phyloP scores from a whole-genome alignment of 768 basidiomycete genomes.

The Strobilomyces dryophilus region DNA sequence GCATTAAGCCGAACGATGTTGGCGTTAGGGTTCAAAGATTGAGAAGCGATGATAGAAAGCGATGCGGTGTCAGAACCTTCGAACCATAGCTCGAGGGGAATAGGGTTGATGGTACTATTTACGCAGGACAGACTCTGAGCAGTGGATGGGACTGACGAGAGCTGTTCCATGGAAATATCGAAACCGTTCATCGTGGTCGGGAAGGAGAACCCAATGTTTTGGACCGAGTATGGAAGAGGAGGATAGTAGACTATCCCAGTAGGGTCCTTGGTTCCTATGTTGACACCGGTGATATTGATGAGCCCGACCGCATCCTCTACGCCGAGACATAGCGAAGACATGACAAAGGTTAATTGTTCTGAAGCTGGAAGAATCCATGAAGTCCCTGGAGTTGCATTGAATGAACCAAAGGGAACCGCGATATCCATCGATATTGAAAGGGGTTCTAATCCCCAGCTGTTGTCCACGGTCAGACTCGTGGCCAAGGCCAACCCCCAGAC shows the following conservation, averaged over 20 bases:
- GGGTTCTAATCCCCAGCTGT: conserved; percentile 2
- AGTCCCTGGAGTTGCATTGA: neutral
- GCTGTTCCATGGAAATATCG: conserved; percentile 10
- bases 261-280: neutral
- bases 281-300: conserved; percentile 2
- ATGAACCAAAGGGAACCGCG: conserved; percentile 3
- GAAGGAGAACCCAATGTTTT: neutral
- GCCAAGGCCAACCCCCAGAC: conserved; percentile 14
- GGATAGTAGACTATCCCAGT: conserved; percentile 12
- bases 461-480: conserved; percentile 9
- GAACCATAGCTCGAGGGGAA: too few species aligned
- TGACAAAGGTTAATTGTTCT: conserved; percentile 1
- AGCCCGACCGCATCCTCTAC: neutral
- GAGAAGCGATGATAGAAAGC: too few species aligned
- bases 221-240: neutral
- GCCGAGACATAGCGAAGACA: conserved; percentile 4
- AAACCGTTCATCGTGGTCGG: conserved; percentile 12
- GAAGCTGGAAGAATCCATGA: neutral
- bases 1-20: too few species aligned
- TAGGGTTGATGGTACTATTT: neutral
- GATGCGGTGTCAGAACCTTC: too few species aligned
- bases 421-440: fast-evolving
- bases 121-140: conserved; percentile 9
- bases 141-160: conserved; percentile 11
- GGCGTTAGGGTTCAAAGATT: too few species aligned